Percentiles rank a stretch among this genome's conserved stretches.
phyloP scores from a whole-genome alignment of 306 rosid genomes.

The Notholithocarpus densiflorus region DNA sequence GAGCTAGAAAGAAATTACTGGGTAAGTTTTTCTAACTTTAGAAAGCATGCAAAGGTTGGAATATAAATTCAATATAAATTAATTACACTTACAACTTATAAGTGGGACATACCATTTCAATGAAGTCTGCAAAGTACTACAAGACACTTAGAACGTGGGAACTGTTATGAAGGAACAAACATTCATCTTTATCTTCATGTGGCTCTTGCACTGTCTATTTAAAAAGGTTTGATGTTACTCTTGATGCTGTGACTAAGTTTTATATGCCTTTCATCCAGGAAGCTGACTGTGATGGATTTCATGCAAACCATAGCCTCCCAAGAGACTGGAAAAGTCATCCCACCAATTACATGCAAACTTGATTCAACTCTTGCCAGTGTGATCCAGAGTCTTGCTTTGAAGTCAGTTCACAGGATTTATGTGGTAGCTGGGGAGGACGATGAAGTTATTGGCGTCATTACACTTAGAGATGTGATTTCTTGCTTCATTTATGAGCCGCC shows the following conservation, averaged over 20 bases:
- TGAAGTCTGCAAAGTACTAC: too few species aligned
- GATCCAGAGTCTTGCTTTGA: slow-evolving; percentile 67
- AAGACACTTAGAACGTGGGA: neutral
- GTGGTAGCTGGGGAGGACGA: slow-evolving; percentile 45
- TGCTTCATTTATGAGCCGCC: slow-evolving; percentile 80
- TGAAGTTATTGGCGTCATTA: slow-evolving; percentile 65
- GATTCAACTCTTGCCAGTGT: slow-evolving; percentile 58
- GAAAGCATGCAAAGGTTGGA: neutral
- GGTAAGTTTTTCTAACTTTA: neutral
- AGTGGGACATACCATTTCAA: too few species aligned
- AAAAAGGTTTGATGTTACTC: neutral
- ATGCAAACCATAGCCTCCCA: slow-evolving; percentile 41
- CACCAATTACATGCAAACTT: slow-evolving; percentile 66
- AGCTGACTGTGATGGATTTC: slow-evolving; percentile 70
- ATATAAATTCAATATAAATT: neutral
- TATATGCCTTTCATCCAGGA: slow-evolving; percentile 47
- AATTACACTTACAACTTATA: neutral
- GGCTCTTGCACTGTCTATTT: neutral
- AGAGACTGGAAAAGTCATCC: slow-evolving; percentile 39
- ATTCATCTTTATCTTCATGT: neutral
- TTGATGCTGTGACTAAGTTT: neutral
- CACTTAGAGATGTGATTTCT: slow-evolving; percentile 90
- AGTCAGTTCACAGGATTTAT: slow-evolving; percentile 76
- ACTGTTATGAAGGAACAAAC: neutral
- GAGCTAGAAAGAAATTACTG: too few species aligned